phyloP scores from a whole-genome alignment of 179 eudicot genomes.

The Dionaea muscipula region DNA sequence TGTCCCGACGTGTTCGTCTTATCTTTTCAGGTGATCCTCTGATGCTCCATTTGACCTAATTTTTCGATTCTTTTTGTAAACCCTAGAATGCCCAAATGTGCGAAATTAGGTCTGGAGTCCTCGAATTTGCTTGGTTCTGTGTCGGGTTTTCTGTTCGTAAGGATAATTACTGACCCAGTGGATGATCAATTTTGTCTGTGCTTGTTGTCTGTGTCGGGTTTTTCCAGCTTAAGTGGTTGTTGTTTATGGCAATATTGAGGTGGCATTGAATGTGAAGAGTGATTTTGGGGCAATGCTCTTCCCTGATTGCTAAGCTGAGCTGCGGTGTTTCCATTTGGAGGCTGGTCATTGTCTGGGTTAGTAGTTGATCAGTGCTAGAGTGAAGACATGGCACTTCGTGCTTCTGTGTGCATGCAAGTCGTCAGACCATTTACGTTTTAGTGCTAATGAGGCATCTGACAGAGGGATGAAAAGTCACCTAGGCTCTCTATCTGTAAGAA shows the following conservation, averaged over 20 bases:
- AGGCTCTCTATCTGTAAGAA: too few species aligned
- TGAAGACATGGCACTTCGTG: constrained; percentile 4
- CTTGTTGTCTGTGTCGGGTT: constrained; percentile 9
- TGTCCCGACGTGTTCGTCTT: not conserved
- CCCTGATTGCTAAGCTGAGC: not conserved
- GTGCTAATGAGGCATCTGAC: too few species aligned
- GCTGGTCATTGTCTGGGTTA: not conserved
- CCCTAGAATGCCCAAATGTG: constrained; percentile 23
- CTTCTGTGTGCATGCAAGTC: not conserved
- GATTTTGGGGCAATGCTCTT: not conserved
- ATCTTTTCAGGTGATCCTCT: constrained; percentile 26
- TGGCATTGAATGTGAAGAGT: constrained; percentile 18
- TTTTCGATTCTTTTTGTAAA: constrained; percentile 14
- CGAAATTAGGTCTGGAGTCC: constrained; percentile 13
- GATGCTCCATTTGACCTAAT: constrained; percentile 21
- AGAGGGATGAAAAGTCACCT: too few species aligned
- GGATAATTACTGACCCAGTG: constrained; percentile 3
- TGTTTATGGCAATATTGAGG: constrained; percentile 10
- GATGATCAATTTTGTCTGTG: constrained; percentile 3
- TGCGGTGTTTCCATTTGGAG: not conserved
- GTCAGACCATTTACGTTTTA: too few species aligned
- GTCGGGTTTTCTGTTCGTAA: constrained; percentile 2
- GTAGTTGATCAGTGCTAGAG: constrained; percentile 7
- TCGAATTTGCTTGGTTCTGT: constrained; percentile 9
- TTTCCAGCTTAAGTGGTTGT: constrained; percentile 2